Conservation (phyloP, 495 filamentous ascomycete genomes). For the Evernia prunastri region DNA sequence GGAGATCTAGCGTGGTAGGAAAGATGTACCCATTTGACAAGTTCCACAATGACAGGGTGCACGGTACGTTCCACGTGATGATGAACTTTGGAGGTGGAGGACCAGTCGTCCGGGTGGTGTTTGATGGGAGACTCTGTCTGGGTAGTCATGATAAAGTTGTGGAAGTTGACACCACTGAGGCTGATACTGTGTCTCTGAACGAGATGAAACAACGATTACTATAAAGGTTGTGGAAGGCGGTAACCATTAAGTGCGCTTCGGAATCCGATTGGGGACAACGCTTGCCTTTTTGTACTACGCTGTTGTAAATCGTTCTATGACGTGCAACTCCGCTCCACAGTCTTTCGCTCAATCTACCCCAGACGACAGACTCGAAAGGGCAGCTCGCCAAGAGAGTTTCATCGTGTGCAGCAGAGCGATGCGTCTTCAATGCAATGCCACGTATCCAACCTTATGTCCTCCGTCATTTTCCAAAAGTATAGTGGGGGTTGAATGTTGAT, state of each 20-base stretch:
- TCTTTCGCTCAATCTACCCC: no score
- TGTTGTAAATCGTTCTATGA: background rate
- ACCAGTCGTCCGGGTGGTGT: slow-evolving; percentile 10
- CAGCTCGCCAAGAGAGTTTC: background rate
- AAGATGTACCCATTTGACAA: slow-evolving; percentile 12
- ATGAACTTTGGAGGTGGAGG: slow-evolving; percentile 2
- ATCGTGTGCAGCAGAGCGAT: background rate
- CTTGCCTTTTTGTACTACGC: background rate
- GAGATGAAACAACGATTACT: background rate
- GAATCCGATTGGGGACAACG: no score
- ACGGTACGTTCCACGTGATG: slow-evolving; percentile 14
- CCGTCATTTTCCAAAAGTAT: background rate
- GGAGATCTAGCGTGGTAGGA: background rate
- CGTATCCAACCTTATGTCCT: background rate
- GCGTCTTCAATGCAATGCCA: background rate
- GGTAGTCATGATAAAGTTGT: background rate
- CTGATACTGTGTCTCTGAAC: no score
- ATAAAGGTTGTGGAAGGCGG: background rate
- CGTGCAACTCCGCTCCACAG: no score
- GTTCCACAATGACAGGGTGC: slow-evolving; percentile 11
- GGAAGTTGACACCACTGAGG: no score
- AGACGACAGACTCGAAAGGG: background rate
- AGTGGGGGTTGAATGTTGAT: background rate
- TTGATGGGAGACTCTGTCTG: background rate
- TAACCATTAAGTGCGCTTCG: no score